A percentile compares a stretch with the other conserved stretches of the same genome.
phyloP scores from a whole-genome alignment of 2,329 filamentous ascomycete genomes.

The Neofusicoccum ribis region DNA sequence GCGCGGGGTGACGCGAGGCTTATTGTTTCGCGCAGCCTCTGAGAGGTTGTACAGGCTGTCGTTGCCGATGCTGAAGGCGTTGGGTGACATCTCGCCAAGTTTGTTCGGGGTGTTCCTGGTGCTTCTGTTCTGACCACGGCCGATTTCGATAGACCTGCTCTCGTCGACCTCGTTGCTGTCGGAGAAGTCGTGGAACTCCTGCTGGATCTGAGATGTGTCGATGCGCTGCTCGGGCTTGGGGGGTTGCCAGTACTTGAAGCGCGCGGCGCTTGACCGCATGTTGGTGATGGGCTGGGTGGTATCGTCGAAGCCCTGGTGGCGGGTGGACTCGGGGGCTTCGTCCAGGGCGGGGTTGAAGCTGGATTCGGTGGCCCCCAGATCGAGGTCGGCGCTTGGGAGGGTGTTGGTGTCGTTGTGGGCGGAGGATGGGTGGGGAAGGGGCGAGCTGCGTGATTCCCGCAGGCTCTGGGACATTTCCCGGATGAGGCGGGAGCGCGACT shows the following conservation, averaged over 20 bases:
- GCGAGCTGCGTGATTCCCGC: slow-evolving; percentile 29
- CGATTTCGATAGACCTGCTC: slow-evolving; percentile 58
- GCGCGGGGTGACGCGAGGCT: slow-evolving; percentile 36
- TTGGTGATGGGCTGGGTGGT: slow-evolving; percentile 31
- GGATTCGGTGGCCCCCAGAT: slow-evolving; percentile 31
- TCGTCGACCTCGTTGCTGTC: slow-evolving; percentile 43
- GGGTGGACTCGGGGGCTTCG: slow-evolving; percentile 40
- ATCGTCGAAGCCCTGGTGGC: slow-evolving; percentile 34
- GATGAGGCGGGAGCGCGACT: slow-evolving; percentile 39
- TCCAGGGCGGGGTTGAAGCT: slow-evolving; percentile 26
- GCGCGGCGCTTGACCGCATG: slow-evolving; percentile 41
- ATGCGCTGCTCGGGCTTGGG: slow-evolving; percentile 35
- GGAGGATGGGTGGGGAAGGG: slow-evolving; percentile 31
- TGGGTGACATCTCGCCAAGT: slow-evolving; percentile 50
- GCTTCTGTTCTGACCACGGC: slow-evolving; percentile 50
- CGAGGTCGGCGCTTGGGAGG: slow-evolving; percentile 27
- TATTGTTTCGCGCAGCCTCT: slow-evolving; percentile 34
- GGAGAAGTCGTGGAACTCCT: slow-evolving; percentile 44
- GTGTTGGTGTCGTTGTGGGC: slow-evolving; percentile 27
- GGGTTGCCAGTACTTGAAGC: slow-evolving; percentile 39
- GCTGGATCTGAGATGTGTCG: slow-evolving; percentile 41
- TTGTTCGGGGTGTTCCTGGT: slow-evolving; percentile 39
- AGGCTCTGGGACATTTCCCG: slow-evolving; percentile 34
- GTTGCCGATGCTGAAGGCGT: slow-evolving; percentile 51
- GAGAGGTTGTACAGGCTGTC: slow-evolving; percentile 51